These are phyloP conservation scores for Styphnolobium japonicum DNA, from an alignment of 306 rosid genomes.

Conservation along the genomic window DNA sequence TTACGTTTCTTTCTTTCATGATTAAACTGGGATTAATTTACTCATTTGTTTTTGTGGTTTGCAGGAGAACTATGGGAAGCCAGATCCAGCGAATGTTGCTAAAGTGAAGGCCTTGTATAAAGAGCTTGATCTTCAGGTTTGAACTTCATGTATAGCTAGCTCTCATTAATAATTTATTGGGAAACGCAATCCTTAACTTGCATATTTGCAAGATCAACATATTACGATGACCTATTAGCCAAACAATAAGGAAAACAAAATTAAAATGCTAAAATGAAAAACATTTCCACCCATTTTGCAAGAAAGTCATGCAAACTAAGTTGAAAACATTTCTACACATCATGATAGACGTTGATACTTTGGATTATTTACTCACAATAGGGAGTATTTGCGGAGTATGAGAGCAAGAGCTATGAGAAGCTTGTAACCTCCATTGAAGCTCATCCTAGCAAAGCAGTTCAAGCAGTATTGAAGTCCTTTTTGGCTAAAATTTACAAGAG, in stretches of 20 bases:
- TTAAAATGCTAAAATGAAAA: background rate
- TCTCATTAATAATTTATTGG: background rate
- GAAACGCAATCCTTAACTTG: background rate
- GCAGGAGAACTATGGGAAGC: conserved; percentile 82
- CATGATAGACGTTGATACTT: background rate
- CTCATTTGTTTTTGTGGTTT: conserved; percentile 13
- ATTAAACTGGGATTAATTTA: conserved; percentile 1
- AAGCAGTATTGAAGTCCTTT: conserved; percentile 84
- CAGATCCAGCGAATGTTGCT: conserved; percentile 57
- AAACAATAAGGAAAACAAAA: background rate
- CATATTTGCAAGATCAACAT: background rate
- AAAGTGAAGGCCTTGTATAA: conserved; percentile 74
- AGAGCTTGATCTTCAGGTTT: conserved; percentile 77
- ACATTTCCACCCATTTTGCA: background rate
- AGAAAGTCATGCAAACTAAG: conserved; percentile 1
- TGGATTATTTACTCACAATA: conserved; percentile 24
- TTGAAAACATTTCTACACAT: background rate
- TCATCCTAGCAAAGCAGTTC: conserved; percentile 76
- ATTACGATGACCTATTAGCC: background rate
- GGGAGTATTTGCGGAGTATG: conserved; percentile 76
- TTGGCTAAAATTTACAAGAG: conserved; percentile 90
- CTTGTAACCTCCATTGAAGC: conserved; percentile 65
- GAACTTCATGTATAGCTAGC: conserved; percentile 1
- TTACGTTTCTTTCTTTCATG: background rate
- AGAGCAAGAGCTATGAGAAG: conserved; percentile 63